Conservation (phyloP, 2,329 filamentous ascomycete genomes). For the Aspergillus ochraceoroseus region DNA sequence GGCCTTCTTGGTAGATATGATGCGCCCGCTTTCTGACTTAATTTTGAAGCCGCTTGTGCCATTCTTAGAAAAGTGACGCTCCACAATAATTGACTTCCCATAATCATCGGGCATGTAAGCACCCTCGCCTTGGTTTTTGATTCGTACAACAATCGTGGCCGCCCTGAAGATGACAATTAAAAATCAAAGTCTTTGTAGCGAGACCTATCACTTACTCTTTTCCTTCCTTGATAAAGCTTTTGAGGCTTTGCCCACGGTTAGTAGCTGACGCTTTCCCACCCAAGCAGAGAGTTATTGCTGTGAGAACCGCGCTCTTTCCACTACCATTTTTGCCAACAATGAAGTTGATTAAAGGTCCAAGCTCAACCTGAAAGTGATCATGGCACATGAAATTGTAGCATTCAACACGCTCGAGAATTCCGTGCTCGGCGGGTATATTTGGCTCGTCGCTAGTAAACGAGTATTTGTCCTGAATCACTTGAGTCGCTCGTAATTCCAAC, state of each 20-base stretch:
- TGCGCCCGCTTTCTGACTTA: conserved; percentile 64
- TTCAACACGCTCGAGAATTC: conserved; percentile 80
- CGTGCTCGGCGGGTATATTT: conserved; percentile 73
- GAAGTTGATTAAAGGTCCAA: conserved; percentile 97
- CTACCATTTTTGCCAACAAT: conserved; percentile 97
- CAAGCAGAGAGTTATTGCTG: conserved; percentile 87
- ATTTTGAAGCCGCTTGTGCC: conserved; percentile 81
- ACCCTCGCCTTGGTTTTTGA: conserved; percentile 84
- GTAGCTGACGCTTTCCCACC: conserved; percentile 90
- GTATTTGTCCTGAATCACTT: conserved; percentile 54
- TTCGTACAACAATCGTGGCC: conserved; percentile 68
- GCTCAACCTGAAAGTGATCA: conserved; percentile 67
- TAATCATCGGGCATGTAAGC: conserved; percentile 80
- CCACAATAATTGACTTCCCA: conserved; percentile 80
- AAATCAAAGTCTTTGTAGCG: conserved; percentile 1
- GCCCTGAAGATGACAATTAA: conserved; percentile 31
- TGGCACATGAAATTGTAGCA: conserved; percentile 98
- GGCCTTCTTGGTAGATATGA: conserved; percentile 74
- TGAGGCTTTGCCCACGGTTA: conserved; percentile 84
- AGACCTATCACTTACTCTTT: conserved; percentile 55
- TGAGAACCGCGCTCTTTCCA: conserved; percentile 92
- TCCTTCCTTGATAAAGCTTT: conserved; percentile 86
- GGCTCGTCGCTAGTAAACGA: conserved; percentile 50
- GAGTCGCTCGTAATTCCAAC: conserved; percentile 58
- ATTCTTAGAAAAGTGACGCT: conserved; percentile 74